Percentiles rank a stretch among this genome's conserved stretches.
Evolutionary conservation across 2,329 filamentous ascomycete genomes (phyloP).

Genomic region (Cercospora sp.): DNA sequence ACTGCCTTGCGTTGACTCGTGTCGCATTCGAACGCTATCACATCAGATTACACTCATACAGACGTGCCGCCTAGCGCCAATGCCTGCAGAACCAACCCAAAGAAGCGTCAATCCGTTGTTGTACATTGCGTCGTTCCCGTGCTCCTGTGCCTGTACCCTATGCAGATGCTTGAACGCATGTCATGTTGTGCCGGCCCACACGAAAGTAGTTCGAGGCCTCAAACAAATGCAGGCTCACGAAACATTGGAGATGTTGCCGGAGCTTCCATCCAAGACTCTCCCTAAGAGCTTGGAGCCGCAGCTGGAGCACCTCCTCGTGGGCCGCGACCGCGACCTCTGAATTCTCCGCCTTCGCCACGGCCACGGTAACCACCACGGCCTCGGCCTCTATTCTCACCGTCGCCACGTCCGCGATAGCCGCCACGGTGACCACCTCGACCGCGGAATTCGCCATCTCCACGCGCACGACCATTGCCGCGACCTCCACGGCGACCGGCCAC

Average conservation of each 20-base stretch:
- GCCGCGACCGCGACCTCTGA: conserved; percentile 28
- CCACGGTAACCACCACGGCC: conserved; percentile 48
- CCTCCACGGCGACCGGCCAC: conserved; percentile 48
- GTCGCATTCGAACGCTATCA: conserved; percentile 14
- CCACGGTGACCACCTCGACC: conserved; percentile 32
- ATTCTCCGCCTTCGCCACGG: conserved; percentile 34
- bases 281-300: conserved; percentile 24
- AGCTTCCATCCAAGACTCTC: conserved; percentile 11
- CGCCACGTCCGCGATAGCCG: conserved; percentile 37
- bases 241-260: not conserved
- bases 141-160: conserved; percentile 11
- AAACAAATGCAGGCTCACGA: not conserved
- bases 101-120: conserved; percentile 15
- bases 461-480: conserved; percentile 43
- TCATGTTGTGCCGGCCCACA: not conserved
- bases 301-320: conserved; percentile 29
- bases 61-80: conserved; percentile 14
- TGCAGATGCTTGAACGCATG: conserved; percentile 18
- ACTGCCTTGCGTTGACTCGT: not conserved
- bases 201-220: not conserved
- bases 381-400: conserved; percentile 38
- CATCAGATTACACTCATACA: conserved; percentile 17
- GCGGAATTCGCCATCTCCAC: conserved; percentile 39
- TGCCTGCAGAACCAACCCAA: conserved; percentile 10
- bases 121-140: conserved; percentile 14